These are phyloP conservation scores for Acer yangbiense DNA, from an alignment of 345 rosid species.

Conservation along the genomic window DNA sequence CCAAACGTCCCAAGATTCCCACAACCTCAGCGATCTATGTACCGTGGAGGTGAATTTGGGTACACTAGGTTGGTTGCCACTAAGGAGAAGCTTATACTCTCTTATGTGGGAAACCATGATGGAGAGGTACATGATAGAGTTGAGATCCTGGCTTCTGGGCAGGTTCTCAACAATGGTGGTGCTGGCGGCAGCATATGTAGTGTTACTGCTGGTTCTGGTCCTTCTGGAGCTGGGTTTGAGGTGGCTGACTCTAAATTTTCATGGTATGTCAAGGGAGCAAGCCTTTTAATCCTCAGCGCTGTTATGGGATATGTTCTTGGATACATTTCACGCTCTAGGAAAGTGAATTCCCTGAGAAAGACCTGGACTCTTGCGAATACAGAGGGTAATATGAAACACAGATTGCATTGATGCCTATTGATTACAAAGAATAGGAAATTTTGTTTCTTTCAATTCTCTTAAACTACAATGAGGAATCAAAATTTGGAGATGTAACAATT, in stretches of 20 bases:
- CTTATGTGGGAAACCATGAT: slow-evolving; percentile 83
- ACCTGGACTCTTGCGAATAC: slow-evolving; percentile 66
- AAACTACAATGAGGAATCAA: neutral
- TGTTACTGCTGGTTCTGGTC: slow-evolving; percentile 6
- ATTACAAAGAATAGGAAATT: neutral
- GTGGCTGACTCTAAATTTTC: slow-evolving; percentile 37
- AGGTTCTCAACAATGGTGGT: slow-evolving; percentile 52
- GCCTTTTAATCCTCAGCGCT: slow-evolving; percentile 66
- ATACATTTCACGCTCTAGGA: slow-evolving; percentile 55
- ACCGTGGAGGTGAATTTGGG: slow-evolving; percentile 91
- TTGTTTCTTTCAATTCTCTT: neutral
- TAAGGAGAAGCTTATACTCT: slow-evolving; percentile 67
- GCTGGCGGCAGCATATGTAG: neutral
- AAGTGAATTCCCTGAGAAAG: slow-evolving; percentile 35
- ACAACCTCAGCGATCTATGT: slow-evolving; percentile 74
- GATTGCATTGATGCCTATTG: neutral
- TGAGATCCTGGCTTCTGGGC: slow-evolving; percentile 74
- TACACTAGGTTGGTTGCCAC: slow-evolving; percentile 83
- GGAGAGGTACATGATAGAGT: slow-evolving; percentile 84
- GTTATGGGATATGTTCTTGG: slow-evolving; percentile 70
- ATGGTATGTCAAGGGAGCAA: slow-evolving; percentile 59
- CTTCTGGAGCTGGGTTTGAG: slow-evolving; percentile 12
- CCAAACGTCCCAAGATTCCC: slow-evolving; percentile 68
- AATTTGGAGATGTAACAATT: neutral
- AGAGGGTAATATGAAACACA: slow-evolving; percentile 42